Evolutionary conservation across 257 asterid species (phyloP), one percentile per base, ranked within the genome.

Genomic region (Thymus quinquecostatus): DNA sequence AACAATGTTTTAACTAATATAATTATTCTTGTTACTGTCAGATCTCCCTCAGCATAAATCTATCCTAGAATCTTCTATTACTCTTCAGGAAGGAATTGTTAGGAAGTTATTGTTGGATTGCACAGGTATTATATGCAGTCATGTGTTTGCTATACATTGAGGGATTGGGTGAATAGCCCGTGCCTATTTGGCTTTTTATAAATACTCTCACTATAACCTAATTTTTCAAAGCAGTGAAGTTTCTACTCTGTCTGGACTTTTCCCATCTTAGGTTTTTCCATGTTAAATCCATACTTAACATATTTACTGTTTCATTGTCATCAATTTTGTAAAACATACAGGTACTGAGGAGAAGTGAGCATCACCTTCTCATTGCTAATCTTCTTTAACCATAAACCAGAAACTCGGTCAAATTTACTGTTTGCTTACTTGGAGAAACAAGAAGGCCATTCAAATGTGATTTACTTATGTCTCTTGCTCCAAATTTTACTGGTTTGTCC

Each of bases 1-100:
- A 21, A 75, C 62, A 71, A 55, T 10, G 47, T 67, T 10, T 27
- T 40, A 65, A 49, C 36, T 71, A 36, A 47, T 66, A 67, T 71
- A 12, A 62, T 56, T 32, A 49, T 62, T 62, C 5, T 47, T 44
- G 55, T 30, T 54, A 59, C 48, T 66, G 21, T 44, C 60, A 29
- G 1, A 59, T 67, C 50, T 48, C 53, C 55, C 61, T 60, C 29
- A 5, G 44, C 9, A 53, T 2, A 41, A 64, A 59, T 69, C 66
- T 14, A 60, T 40, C 27, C 5, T 21, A 34, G 51, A 34, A 38
- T 45, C 34, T 75, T 67, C 44, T 65, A 63, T 51, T 48, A 63
- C 13, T 47, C 21, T 76, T 70, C 73, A 30, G 69, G 29, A 30
- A 28, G 32, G 21, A 48, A 13, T 72, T 41, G 44, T 51, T 51